A percentile compares a stretch with the other conserved stretches of the same genome.
These are phyloP conservation scores for Pleurotus ostreatus DNA, from an alignment of 768 basidiomycete genomes.

Conservation along the genomic window DNA sequence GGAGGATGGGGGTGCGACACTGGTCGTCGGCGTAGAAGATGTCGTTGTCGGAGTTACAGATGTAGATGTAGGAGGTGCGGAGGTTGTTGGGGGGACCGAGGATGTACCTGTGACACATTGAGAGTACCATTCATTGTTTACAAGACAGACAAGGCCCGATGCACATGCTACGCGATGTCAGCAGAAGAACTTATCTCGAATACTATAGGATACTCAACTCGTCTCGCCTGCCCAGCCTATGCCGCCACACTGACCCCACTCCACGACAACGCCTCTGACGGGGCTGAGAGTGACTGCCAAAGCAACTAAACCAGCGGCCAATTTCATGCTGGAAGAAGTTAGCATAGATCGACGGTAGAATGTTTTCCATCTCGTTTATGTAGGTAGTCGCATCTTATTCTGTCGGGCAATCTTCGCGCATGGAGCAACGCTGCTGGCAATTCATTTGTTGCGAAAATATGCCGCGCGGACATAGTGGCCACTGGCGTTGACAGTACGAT, in stretches of 20 bases:
- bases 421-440: too few species aligned
- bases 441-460: too few species aligned
- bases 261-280: constrained; percentile 14
- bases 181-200: not conserved
- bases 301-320: constrained; percentile 12
- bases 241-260: constrained; percentile 21
- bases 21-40: constrained; percentile 12
- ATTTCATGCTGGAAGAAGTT: constrained; percentile 11
- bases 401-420: constrained; percentile 7
- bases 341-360: not conserved
- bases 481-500: too few species aligned
- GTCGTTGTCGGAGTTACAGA: constrained; percentile 4
- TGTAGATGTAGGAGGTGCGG: not conserved
- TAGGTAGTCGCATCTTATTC: not conserved
- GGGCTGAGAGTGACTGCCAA: constrained; percentile 15
- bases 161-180: constrained; percentile 23
- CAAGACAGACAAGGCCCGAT: constrained; percentile 23
- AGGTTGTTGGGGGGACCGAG: not conserved
- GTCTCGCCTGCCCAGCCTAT: constrained; percentile 28
- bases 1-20: constrained; percentile 5
- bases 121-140: constrained; percentile 27
- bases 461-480: too few species aligned
- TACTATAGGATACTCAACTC: constrained; percentile 14
- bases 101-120: constrained; percentile 24
- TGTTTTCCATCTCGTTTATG: not conserved